Percentiles rank a stretch among this genome's conserved stretches.
These are phyloP conservation scores for Cryphonectria naterciae DNA, from an alignment of 2,329 filamentous ascomycete species.

Conservation along the genomic window DNA sequence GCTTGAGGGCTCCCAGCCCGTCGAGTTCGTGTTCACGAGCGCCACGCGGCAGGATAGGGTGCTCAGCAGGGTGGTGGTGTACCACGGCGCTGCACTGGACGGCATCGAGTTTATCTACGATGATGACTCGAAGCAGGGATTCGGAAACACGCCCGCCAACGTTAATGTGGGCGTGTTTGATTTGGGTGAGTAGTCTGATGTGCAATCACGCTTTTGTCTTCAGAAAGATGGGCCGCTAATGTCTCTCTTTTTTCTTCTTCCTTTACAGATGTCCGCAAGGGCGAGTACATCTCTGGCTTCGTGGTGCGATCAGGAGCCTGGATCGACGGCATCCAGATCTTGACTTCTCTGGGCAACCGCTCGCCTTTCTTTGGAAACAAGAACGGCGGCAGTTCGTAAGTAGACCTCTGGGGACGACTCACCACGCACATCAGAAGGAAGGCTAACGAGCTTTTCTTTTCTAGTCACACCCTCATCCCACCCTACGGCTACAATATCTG, in stretches of 20 bases:
- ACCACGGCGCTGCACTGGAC: conserved; percentile 76
- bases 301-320: conserved; percentile 77
- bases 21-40: conserved; percentile 77
- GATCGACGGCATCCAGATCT: conserved; percentile 86
- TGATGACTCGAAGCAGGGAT: conserved; percentile 79
- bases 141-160: conserved; percentile 79
- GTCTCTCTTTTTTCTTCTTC: neutral
- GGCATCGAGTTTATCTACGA: conserved; percentile 94
- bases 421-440: neutral
- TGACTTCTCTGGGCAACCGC: conserved; percentile 86
- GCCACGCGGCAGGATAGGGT: conserved; percentile 71
- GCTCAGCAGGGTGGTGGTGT: conserved; percentile 74
- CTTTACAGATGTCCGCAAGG: conserved; percentile 72
- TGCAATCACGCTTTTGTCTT: neutral
- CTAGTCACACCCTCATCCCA: conserved; percentile 83
- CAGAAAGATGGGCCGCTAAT: conserved; percentile 30
- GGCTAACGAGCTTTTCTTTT: conserved; percentile 32
- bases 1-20: conserved; percentile 69
- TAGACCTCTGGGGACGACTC: conserved; percentile 33
- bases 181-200: conserved; percentile 61
- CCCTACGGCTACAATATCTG: conserved; percentile 88
- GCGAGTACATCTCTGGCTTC: conserved; percentile 88
- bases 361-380: conserved; percentile 85
- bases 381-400: conserved; percentile 80
- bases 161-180: conserved; percentile 74